phyloP scores from a whole-genome alignment of 2,329 filamentous ascomycete species.

The Fusarium continuum region DNA sequence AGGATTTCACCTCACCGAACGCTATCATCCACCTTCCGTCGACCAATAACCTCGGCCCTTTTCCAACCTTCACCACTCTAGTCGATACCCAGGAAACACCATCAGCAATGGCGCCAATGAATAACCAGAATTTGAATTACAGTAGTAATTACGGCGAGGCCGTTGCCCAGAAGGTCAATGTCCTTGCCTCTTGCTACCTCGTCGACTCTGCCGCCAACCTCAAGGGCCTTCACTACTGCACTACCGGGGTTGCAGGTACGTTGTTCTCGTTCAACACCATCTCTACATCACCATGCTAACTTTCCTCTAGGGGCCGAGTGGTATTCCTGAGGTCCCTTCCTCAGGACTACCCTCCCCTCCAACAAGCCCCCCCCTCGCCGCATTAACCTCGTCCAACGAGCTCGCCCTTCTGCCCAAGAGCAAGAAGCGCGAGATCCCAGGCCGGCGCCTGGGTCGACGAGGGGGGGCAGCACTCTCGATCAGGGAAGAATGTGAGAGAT shows the following conservation, averaged over 20 bases:
- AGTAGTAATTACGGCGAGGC: constrained; percentile 81
- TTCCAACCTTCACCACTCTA: constrained; percentile 23
- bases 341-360: constrained; percentile 86
- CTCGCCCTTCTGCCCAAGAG: constrained; percentile 70
- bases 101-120: constrained; percentile 72
- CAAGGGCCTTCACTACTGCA: constrained; percentile 92
- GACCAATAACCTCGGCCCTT: constrained; percentile 17
- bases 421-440: constrained; percentile 55
- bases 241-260: constrained; percentile 84
- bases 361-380: constrained; percentile 88
- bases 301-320: constrained; percentile 76
- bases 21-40: constrained; percentile 13
- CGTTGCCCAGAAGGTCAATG: constrained; percentile 72
- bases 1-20: constrained; percentile 11
- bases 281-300: constrained; percentile 18
- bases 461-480: constrained; percentile 96
- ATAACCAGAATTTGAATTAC: constrained; percentile 72
- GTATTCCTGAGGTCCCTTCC: constrained; percentile 92
- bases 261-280: constrained; percentile 19
- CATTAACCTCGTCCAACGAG: constrained; percentile 73
- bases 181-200: constrained; percentile 91
- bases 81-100: constrained; percentile 39
- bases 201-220: constrained; percentile 78
- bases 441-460: constrained; percentile 63
- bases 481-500: constrained; percentile 99